Percentiles rank a stretch among this genome's conserved stretches.
These are phyloP conservation scores for Leccinum aurantiacum DNA, from an alignment of 768 basidiomycete genomes.

Conservation along the genomic window DNA sequence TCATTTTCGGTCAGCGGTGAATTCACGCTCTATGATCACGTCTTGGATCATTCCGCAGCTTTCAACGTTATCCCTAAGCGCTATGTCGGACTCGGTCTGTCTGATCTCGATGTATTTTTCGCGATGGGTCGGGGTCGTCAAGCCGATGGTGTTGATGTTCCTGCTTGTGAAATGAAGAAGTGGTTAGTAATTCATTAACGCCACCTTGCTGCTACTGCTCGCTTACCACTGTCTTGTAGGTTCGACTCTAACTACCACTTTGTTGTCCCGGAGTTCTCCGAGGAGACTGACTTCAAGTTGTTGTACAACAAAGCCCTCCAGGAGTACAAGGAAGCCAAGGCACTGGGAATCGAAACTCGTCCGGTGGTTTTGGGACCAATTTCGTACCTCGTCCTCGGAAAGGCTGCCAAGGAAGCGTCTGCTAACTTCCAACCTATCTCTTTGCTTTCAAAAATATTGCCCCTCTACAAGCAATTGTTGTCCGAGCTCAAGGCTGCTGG, in stretches of 20 bases:
- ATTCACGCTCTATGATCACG: constrained; percentile 98
- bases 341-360: constrained; percentile 83
- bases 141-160: constrained; percentile 90
- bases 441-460: constrained; percentile 84
- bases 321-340: constrained; percentile 94
- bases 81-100: constrained; percentile 82
- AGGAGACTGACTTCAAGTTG: constrained; percentile 89
- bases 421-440: constrained; percentile 88
- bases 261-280: constrained; percentile 95
- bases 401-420: constrained; percentile 81
- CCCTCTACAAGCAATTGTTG: constrained; percentile 89
- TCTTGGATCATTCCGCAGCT: constrained; percentile 92
- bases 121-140: constrained; percentile 99
- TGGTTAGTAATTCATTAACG: constrained; percentile 57
- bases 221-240: constrained; percentile 43
- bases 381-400: constrained; percentile 92
- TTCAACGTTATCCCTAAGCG: constrained; percentile 98
- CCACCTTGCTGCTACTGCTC: background rate
- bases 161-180: constrained; percentile 99
- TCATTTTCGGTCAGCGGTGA: constrained; percentile 69
- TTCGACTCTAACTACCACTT: constrained; percentile 99
- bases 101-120: constrained; percentile 92
- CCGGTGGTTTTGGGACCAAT: constrained; percentile 96
- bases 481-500: constrained; percentile 90
- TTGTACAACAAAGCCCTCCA: constrained; percentile 93